Percentiles rank a stretch among this genome's conserved stretches.
Conservation (phyloP, 257 asterid genomes). For the Sherardia arvensis region DNA sequence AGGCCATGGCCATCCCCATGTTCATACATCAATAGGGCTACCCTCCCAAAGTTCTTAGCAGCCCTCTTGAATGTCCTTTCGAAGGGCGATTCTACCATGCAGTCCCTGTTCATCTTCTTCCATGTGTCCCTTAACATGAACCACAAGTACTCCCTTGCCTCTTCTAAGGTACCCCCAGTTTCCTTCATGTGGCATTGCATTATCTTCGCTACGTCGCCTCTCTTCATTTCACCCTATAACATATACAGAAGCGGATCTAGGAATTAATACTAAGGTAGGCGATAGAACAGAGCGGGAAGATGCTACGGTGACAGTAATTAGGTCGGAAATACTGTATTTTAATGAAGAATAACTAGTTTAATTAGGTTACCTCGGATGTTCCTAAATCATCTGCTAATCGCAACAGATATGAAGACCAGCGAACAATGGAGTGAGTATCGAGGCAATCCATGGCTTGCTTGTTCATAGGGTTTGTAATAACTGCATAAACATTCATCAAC, state of each 20-base stretch:
- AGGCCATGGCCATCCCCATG: constrained; percentile 24
- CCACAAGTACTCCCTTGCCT: constrained; percentile 17
- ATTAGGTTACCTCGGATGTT: constrained; percentile 23
- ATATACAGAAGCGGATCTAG: neutral
- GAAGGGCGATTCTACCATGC: constrained; percentile 6
- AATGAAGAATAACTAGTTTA: too few relatives aligned
- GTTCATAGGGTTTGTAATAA: constrained; percentile 23
- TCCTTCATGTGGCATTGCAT: constrained; percentile 48
- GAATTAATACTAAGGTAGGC: too few relatives aligned
- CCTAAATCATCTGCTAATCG: constrained; percentile 43
- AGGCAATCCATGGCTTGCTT: constrained; percentile 20
- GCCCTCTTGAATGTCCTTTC: constrained; percentile 10
- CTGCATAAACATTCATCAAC: constrained; percentile 27
- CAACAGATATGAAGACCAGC: constrained; percentile 19
- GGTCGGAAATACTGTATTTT: too few relatives aligned
- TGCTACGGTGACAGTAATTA: too few relatives aligned
- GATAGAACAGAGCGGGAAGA: too few relatives aligned
- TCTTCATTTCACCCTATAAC: constrained; percentile 10
- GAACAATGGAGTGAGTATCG: constrained; percentile 18
- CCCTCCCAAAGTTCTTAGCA: constrained; percentile 35
- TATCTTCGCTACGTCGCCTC: constrained; percentile 26
- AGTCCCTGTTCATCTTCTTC: constrained; percentile 29
- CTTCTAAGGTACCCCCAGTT: constrained; percentile 18
- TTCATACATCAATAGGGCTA: constrained; percentile 43
- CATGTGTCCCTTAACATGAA: constrained; percentile 17